Evolutionary conservation across 306 rosid genomes (phyloP).

Genomic region (Comarum palustre): DNA sequence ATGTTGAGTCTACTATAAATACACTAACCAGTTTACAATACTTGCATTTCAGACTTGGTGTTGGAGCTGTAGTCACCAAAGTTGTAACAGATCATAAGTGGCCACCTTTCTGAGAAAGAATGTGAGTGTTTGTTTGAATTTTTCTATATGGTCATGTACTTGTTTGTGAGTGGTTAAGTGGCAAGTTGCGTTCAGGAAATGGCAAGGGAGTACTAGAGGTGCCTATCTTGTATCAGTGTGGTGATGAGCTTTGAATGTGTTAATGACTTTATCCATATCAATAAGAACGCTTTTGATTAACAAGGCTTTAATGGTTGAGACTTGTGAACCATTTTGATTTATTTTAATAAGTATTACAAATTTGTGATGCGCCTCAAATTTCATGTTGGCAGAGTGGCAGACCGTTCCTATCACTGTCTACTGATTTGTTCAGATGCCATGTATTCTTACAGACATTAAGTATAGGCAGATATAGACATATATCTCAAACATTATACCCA

Average conservation of each 20-base stretch:
- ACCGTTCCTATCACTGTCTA: constrained; percentile 10
- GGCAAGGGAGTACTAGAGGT: neutral
- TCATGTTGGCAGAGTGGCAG: constrained; percentile 1
- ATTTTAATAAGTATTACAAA: neutral
- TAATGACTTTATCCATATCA: constrained; percentile 25
- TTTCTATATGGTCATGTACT: constrained; percentile 25
- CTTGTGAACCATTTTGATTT: constrained; percentile 8
- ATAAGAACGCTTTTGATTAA: constrained; percentile 20
- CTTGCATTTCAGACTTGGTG: constrained; percentile 76
- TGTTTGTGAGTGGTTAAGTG: constrained; percentile 24
- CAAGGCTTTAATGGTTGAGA: constrained; percentile 22
- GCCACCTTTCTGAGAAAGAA: constrained; percentile 27
- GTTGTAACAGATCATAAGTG: constrained; percentile 24
- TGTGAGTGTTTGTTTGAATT: constrained; percentile 35
- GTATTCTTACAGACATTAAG: constrained; percentile 6
- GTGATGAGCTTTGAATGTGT: constrained; percentile 30
- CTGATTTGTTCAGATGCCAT: neutral
- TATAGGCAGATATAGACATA: neutral
- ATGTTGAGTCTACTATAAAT: constrained; percentile 22
- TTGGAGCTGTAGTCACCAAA: constrained; percentile 70
- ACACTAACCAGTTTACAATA: constrained; percentile 29
- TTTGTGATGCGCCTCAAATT: neutral
- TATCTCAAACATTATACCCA: constrained; percentile 4
- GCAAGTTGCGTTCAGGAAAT: constrained; percentile 12
- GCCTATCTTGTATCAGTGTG: constrained; percentile 12